Conservation (phyloP, 2,329 filamentous ascomycete species). For the Geosmithia flava region DNA sequence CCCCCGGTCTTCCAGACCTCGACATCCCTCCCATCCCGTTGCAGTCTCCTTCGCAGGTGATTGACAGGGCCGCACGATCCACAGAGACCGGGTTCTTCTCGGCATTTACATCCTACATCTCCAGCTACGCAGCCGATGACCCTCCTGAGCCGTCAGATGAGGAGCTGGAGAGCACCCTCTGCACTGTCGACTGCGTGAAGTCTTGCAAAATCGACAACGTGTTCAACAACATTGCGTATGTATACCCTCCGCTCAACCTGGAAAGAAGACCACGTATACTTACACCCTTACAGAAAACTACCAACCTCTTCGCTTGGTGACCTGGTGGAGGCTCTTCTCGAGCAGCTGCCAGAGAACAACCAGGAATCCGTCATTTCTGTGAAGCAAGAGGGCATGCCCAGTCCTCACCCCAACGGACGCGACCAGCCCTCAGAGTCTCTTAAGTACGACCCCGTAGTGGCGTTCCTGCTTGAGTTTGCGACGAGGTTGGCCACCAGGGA, state of each 20-base stretch:
- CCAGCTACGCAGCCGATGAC: constrained; percentile 97
- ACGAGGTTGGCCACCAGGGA: constrained; percentile 73
- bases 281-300: constrained; percentile 19
- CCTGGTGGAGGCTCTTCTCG: constrained; percentile 57
- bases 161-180: constrained; percentile 89
- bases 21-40: constrained; percentile 74
- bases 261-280: not conserved
- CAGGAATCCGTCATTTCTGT: constrained; percentile 72
- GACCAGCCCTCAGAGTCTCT: constrained; percentile 24
- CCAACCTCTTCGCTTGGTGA: constrained; percentile 15
- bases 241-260: constrained; percentile 5
- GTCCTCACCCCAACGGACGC: constrained; percentile 44
- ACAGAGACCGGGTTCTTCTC: constrained; percentile 82
- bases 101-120: constrained; percentile 90
- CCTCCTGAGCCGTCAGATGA: constrained; percentile 95
- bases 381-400: constrained; percentile 67
- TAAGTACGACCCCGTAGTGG: constrained; percentile 71
- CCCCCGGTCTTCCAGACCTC: constrained; percentile 47
- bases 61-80: constrained; percentile 71
- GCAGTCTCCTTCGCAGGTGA: constrained; percentile 82
- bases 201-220: constrained; percentile 77
- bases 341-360: constrained; percentile 75
- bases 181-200: constrained; percentile 87
- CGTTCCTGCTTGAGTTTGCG: constrained; percentile 85
- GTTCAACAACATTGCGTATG: constrained; percentile 70